These are phyloP conservation scores for Alternaria metachromatica DNA, from an alignment of 2,329 filamentous ascomycete genomes.

Conservation along the genomic window DNA sequence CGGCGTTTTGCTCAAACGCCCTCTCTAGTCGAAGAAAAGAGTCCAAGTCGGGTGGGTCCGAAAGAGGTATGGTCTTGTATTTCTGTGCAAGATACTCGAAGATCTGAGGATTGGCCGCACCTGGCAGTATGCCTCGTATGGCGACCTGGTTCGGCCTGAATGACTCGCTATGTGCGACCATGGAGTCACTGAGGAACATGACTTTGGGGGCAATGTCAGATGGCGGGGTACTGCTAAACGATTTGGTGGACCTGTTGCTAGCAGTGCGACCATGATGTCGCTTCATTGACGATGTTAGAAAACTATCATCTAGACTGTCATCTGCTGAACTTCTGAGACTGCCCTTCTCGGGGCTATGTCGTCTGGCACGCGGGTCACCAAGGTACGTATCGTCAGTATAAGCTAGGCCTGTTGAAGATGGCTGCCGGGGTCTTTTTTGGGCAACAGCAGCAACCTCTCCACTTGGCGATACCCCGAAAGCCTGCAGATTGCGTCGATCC, in stretches of 20 bases:
- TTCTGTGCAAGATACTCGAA: conserved; percentile 54
- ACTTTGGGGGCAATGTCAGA: conserved; percentile 55
- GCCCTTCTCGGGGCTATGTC: conserved; percentile 55
- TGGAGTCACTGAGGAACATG: conserved; percentile 59
- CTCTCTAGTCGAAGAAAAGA: conserved; percentile 46
- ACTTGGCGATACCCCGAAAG: conserved; percentile 63
- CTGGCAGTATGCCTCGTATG: conserved; percentile 57
- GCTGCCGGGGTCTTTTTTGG: conserved; percentile 58
- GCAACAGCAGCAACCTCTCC: conserved; percentile 63
- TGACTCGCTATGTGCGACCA: conserved; percentile 52
- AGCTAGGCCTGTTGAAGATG: conserved; percentile 50
- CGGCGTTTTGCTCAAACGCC: conserved; percentile 61
- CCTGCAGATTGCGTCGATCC: conserved; percentile 63
- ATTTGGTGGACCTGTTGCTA: conserved; percentile 59
- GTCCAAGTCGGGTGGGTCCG: conserved; percentile 48
- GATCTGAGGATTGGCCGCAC: conserved; percentile 46
- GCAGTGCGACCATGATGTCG: conserved; percentile 55
- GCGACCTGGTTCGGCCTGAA: conserved; percentile 56
- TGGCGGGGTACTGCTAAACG: conserved; percentile 62
- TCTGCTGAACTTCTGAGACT: conserved; percentile 61
- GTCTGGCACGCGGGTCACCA: conserved; percentile 52
- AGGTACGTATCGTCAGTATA: conserved; percentile 48
- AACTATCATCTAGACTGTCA: conserved; percentile 63
- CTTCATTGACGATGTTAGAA: conserved; percentile 58
- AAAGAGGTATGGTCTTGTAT: conserved; percentile 50